Evolutionary conservation across 441 rosid species (phyloP).

Genomic region (Metrosideros polymorpha): DNA sequence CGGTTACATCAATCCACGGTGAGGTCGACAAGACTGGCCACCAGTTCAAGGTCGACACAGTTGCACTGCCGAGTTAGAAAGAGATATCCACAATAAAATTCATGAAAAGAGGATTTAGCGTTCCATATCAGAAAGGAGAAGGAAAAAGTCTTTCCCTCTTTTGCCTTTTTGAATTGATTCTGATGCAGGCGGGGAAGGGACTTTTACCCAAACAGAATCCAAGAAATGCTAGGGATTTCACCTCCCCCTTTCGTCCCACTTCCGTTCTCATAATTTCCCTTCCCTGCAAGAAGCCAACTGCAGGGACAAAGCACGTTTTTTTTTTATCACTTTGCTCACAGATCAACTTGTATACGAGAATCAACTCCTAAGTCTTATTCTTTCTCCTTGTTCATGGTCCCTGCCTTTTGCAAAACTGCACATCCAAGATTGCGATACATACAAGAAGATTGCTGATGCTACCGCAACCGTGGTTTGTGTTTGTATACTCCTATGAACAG

Average conservation of each 20-base stretch:
- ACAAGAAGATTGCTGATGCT: neutral
- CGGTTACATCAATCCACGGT: neutral
- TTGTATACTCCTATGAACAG: neutral
- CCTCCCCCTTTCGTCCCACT: neutral
- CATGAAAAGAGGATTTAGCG: neutral
- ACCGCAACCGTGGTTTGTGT: neutral
- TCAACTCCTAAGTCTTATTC: neutral
- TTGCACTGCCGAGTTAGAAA: neutral
- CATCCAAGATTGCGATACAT: neutral
- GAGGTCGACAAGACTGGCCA: neutral
- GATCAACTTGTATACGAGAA: neutral
- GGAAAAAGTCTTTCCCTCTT: neutral
- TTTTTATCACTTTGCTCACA: neutral
- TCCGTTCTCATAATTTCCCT: neutral
- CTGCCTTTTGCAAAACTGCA: neutral
- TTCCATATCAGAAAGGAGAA: neutral
- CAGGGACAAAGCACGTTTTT: neutral
- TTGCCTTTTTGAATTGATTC: neutral
- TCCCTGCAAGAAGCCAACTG: neutral
- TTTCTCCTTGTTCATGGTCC: neutral
- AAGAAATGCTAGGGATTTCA: neutral
- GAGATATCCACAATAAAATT: neutral
- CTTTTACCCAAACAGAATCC: neutral
- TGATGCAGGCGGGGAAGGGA: neutral
- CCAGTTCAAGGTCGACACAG: neutral